Evolutionary conservation across 106 monocot genomes (phyloP).

Genomic region (Posidonia australis): DNA sequence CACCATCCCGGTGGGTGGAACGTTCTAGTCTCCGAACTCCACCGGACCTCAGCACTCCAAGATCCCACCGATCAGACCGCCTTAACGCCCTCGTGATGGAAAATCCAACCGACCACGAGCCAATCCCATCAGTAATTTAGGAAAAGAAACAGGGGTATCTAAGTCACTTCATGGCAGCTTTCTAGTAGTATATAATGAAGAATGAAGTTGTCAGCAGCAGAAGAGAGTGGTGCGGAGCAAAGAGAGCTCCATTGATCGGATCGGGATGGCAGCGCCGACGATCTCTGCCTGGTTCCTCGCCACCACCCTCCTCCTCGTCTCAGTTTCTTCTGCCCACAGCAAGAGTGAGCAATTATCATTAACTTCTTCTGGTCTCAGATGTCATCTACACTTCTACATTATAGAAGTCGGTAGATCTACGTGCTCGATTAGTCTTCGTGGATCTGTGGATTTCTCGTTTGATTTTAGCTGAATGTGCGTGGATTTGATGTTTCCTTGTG

Average conservation of each 20-base stretch:
- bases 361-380: not conserved
- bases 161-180: not conserved
- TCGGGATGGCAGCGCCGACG: not conserved
- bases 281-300: not conserved
- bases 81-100: not conserved
- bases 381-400: too few species aligned
- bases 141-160: not conserved
- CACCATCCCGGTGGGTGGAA: too few species aligned
- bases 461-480: too few species aligned
- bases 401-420: not conserved
- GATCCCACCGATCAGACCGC: not conserved
- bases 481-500: too few species aligned
- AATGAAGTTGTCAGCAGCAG: not conserved
- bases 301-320: not conserved
- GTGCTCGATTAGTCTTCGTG: not conserved
- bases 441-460: not conserved
- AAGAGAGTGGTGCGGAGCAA: not conserved
- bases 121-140: not conserved
- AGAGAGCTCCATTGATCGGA: not conserved
- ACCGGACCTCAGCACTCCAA: too few species aligned
- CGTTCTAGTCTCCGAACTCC: too few species aligned
- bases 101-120: not conserved
- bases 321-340: not conserved
- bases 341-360: not conserved
- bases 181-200: not conserved